Conservation (phyloP, 805 yeast species). For the Saccharomycopsis sp. region DNA sequence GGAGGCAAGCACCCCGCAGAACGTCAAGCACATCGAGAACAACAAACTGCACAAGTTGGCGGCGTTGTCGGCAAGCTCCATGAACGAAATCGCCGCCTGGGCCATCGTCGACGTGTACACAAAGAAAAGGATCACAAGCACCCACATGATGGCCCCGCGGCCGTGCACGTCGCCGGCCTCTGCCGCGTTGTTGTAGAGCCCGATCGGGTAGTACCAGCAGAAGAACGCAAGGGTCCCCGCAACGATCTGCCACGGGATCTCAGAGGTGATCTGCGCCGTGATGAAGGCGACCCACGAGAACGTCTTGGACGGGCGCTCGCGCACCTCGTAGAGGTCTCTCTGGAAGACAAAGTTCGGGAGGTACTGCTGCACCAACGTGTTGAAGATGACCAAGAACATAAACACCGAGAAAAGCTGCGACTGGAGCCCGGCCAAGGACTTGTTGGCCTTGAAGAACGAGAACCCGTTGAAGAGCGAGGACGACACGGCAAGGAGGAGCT, state of each 20-base stretch:
- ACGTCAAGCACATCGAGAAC: slow-evolving; percentile 56
- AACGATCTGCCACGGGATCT: slow-evolving; percentile 56
- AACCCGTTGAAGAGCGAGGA: slow-evolving; percentile 61
- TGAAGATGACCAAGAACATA: slow-evolving; percentile 46
- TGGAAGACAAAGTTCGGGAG: slow-evolving; percentile 53
- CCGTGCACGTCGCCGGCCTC: slow-evolving; percentile 37
- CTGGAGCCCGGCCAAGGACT: slow-evolving; percentile 56
- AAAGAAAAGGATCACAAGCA: slow-evolving; percentile 39
- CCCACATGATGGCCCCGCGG: slow-evolving; percentile 54
- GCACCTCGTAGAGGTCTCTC: slow-evolving; percentile 60
- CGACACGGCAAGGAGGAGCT: slow-evolving; percentile 42
- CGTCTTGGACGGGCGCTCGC: slow-evolving; percentile 68
- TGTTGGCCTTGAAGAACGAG: slow-evolving; percentile 57
- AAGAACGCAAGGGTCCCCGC: slow-evolving; percentile 59
- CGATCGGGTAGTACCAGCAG: slow-evolving; percentile 68
- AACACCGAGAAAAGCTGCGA: slow-evolving; percentile 57
- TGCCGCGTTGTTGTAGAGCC: slow-evolving; percentile 54
- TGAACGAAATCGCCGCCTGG: slow-evolving; percentile 51
- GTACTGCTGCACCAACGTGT: slow-evolving; percentile 54
- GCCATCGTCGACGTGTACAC: slow-evolving; percentile 53
- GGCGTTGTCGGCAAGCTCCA: slow-evolving; percentile 54
- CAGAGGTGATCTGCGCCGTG: slow-evolving; percentile 45
- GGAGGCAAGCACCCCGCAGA: slow-evolving; percentile 72
- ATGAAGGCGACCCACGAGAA: slow-evolving; percentile 61
- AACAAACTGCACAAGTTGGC: slow-evolving; percentile 52